Base-by-base conservation (phyloP, 108 stramenopile species). In the Parmales sp. region DNA sequence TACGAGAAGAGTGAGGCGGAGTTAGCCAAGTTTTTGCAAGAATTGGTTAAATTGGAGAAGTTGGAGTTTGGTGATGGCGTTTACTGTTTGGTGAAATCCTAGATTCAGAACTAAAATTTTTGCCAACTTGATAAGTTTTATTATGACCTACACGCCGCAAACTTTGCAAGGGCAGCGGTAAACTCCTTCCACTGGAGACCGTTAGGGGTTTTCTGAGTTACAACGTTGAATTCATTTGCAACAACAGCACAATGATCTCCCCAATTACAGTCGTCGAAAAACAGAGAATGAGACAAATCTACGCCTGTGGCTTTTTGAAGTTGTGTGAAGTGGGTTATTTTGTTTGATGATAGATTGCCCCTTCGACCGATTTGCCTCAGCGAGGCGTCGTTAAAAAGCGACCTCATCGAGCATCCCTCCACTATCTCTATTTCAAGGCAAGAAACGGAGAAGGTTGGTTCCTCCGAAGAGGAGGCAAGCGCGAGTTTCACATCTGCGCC, bases 11-110 rank as follows among this genome's bases (percentile, higher is more conserved):
- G 87, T 7, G 81, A 86, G 3, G 84, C 79, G 60, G 88, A 92
- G 67, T 70, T 92, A 44, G 75, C 74, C 9, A 65, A 74, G 63
- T 83, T 92, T 67, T 71, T 92, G 74, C 83, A 88, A 45, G 75
- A 86, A 38, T 76, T 92, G 37, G 87, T 86, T 71, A 82, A 78
- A 51, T 75, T 88, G 50, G 88, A 92, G 50, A 87, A 83, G 45
- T 69, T 92, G 45, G 90, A 92, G 71, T 88, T 87, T 63, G 86
- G 85, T 0, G 87, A 89, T 75, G 90, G 90, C 20, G 80, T 89
- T 81, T 92, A 89, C 76, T 86, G 85, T 51, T 37, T 90, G 26
- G 72, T 86, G 68, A 86, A 87, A 45, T 86, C 88, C 68, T 76
- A 72, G 63, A 22, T 44, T 44, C 13, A 16, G 9, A 44, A 44